phyloP scores from a whole-genome alignment of 495 filamentous ascomycete genomes.

The Hypoxylon perforatum region DNA sequence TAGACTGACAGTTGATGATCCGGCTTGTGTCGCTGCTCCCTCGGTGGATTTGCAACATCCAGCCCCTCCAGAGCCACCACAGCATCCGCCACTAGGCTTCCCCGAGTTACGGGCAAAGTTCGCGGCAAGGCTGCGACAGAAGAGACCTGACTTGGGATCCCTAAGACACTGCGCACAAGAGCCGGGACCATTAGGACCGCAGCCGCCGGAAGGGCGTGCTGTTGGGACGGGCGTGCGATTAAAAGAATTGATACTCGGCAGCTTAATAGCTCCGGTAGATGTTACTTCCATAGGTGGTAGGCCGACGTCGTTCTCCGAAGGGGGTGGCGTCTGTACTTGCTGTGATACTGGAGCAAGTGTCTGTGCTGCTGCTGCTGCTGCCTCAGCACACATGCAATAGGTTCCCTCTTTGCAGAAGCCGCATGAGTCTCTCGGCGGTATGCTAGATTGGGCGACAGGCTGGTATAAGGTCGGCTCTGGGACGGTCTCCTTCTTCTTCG shows the following conservation, averaged over 20 bases:
- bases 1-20: slow-evolving; percentile 51
- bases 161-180: slow-evolving; percentile 82
- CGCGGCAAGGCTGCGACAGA: slow-evolving; percentile 86
- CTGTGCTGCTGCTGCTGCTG: slow-evolving; percentile 58
- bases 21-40: slow-evolving; percentile 8
- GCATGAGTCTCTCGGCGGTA: slow-evolving; percentile 69
- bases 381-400: slow-evolving; percentile 85
- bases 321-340: slow-evolving; percentile 73
- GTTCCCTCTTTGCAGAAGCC: slow-evolving; percentile 90
- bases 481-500: slow-evolving; percentile 46
- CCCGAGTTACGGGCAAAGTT: slow-evolving; percentile 58
- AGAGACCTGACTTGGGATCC: slow-evolving; percentile 82
- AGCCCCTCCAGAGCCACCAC: slow-evolving; percentile 50
- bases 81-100: slow-evolving; percentile 53
- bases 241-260: slow-evolving; percentile 54
- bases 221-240: slow-evolving; percentile 36
- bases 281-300: slow-evolving; percentile 61
- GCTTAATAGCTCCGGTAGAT: slow-evolving; percentile 59
- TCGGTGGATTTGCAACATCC: slow-evolving; percentile 46
- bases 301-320: slow-evolving; percentile 71
- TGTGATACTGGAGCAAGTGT: slow-evolving; percentile 55
- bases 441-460: slow-evolving; percentile 39
- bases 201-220: slow-evolving; percentile 43
- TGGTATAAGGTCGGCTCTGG: slow-evolving; percentile 41
- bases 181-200: slow-evolving; percentile 78